Percentiles rank a stretch among this genome's conserved stretches.
Evolutionary conservation across 2,329 filamentous ascomycete genomes (phyloP).

Genomic region (Claviceps purpurea): DNA sequence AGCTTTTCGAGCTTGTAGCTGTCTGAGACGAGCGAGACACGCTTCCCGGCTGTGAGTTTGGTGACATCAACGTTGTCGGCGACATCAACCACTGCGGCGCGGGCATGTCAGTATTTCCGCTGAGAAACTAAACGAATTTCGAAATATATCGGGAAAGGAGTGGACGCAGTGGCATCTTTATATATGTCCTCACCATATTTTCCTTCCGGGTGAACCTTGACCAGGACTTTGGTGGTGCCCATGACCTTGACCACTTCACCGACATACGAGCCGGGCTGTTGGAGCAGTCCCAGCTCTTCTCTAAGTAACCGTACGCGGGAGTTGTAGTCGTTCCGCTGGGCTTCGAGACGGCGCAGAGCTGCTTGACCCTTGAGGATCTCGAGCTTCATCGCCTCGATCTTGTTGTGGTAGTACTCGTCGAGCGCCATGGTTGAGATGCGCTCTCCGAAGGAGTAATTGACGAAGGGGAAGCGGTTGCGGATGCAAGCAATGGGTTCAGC

Average conservation of each 20-base stretch:
- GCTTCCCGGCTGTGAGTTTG: constrained; percentile 95
- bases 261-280: constrained; percentile 96
- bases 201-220: constrained; percentile 97
- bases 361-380: constrained; percentile 99
- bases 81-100: constrained; percentile 71
- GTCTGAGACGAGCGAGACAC: constrained; percentile 90
- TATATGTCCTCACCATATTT: constrained; percentile 71
- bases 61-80: constrained; percentile 85
- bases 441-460: neutral
- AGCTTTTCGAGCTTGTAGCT: constrained; percentile 99
- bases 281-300: constrained; percentile 88
- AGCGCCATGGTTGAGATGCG: constrained; percentile 63
- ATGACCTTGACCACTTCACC: constrained; percentile 99
- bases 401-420: constrained; percentile 98
- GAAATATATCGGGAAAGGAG: too few species aligned
- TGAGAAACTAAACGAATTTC: too few species aligned
- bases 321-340: constrained; percentile 98
- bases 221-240: constrained; percentile 97
- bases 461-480: too few species aligned
- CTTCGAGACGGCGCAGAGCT: constrained; percentile 84
- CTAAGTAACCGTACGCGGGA: constrained; percentile 86
- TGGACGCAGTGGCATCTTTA: too few species aligned
- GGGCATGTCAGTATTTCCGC: neutral
- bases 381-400: constrained; percentile 99
- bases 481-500: neutral